Evolutionary conservation across 164 flowering plant genomes (phyloP), one percentile per base, ranked within the genome.

Genomic region (Euptelea pleiosperma): DNA sequence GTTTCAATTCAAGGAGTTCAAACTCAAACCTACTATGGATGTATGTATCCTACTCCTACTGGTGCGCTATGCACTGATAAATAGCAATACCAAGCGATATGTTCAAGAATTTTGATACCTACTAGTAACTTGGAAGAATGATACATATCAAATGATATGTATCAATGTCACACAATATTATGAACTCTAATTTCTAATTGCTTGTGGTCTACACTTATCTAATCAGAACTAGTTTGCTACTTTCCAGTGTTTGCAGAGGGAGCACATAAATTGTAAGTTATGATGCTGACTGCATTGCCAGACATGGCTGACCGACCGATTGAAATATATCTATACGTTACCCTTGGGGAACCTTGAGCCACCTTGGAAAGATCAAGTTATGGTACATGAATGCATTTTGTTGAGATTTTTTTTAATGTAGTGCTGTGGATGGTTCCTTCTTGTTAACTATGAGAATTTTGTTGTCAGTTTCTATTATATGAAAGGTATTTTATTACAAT

Each of bases 241-340:
- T 24, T 53, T 36, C 4, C 26, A 16, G 46, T 55, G 31, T 44
- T 54, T 36, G 48, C 64, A 21, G 31, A 51, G 48, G 56, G 37
- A 50, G 55, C 24, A 2, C 37, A 55, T 48, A 35, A 47, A n/a
- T 28, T n/a, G 24, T 60, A 37, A 36, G 63, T 16, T 25, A 24
- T 35, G 43, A 24, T 43, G 43, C 16, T 10, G 37, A 37, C 22
- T 41, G 31, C 57, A 41, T 62, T 5, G 1, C 24, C 14, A n/a
- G n/a, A n/a, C n/a, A n/a, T n/a, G n/a, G n/a, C n/a, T n/a, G n/a
- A n/a, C n/a, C n/a, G n/a, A n/a, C n/a, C n/a, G n/a, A n/a, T n/a
- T n/a, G n/a, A n/a, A n/a, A n/a, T n/a, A n/a, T n/a, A n/a, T n/a
- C n/a, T n/a, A n/a, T n/a, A n/a, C n/a, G n/a, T n/a, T n/a, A n/a